phyloP scores from a whole-genome alignment of 768 basidiomycete species.

The Boletus subcaerulescens region DNA sequence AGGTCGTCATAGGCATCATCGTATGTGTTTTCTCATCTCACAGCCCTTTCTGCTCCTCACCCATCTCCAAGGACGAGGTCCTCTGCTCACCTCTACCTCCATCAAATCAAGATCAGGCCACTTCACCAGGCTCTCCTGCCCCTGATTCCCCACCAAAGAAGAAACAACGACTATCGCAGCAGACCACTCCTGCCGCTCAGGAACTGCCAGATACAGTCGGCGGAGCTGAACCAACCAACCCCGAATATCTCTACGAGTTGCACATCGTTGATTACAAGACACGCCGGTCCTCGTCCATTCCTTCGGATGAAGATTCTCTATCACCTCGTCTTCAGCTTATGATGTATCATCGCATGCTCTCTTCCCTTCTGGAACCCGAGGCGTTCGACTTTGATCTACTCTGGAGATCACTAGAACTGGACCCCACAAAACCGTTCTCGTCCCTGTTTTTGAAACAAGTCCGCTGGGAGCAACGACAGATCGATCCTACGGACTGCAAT shows the following conservation, averaged over 20 bases:
- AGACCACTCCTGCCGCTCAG: background rate
- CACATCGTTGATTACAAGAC: slow-evolving; percentile 71
- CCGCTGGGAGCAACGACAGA: slow-evolving; percentile 15
- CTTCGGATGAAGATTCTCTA: slow-evolving; percentile 54
- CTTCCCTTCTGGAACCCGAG: slow-evolving; percentile 43
- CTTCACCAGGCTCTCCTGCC: slow-evolving; percentile 8
- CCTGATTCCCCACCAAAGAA: slow-evolving; percentile 27
- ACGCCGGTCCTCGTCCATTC: slow-evolving; percentile 46
- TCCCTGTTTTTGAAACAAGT: slow-evolving; percentile 41
- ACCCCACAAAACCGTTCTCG: slow-evolving; percentile 48
- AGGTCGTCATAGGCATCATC: slow-evolving; percentile 71
- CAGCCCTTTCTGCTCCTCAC: background rate
- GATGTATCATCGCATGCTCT: slow-evolving; percentile 70
- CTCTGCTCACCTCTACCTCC: slow-evolving; percentile 16
- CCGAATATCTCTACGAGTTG: slow-evolving; percentile 29
- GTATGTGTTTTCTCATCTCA: slow-evolving; percentile 37
- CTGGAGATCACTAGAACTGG: slow-evolving; percentile 47
- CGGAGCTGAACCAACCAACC: background rate
- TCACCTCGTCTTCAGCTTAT: slow-evolving; percentile 70
- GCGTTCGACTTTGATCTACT: slow-evolving; percentile 50
- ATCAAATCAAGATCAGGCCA: background rate
- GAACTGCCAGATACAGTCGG: background rate
- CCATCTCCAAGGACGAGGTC: slow-evolving; percentile 52
- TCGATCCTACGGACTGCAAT: slow-evolving; percentile 15
- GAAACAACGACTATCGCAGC: slow-evolving; percentile 24